These are phyloP conservation scores for Chrysopogon serrulatus DNA, from an alignment of 176 grass and related monocot species.

Conservation along the genomic window DNA sequence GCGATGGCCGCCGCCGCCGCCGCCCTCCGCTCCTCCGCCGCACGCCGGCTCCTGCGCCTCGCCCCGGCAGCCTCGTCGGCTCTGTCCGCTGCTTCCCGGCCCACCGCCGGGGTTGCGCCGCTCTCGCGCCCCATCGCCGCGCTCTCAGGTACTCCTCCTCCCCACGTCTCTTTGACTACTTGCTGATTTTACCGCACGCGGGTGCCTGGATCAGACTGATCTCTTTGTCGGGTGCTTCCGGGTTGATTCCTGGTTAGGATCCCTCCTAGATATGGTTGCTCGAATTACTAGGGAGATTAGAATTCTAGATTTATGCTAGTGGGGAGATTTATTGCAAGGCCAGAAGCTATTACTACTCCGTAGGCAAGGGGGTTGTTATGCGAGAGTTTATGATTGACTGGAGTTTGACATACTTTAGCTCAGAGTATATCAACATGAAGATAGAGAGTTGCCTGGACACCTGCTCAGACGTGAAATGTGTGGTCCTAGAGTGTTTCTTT, in stretches of 20 bases:
- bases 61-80: slow-evolving; percentile 21
- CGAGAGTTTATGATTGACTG: neutral
- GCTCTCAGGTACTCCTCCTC: slow-evolving; percentile 35
- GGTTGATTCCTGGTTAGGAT: neutral
- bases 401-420: neutral
- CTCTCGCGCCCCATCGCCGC: slow-evolving; percentile 34
- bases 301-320: neutral
- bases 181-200: neutral
- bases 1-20: slow-evolving; percentile 51
- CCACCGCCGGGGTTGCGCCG: slow-evolving; percentile 3
- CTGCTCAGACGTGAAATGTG: neutral
- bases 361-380: neutral
- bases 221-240: neutral
- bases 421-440: neutral
- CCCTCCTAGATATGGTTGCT: neutral
- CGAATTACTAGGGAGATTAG: neutral
- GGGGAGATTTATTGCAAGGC: neutral
- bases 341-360: neutral
- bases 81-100: slow-evolving; percentile 23
- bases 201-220: neutral
- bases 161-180: neutral
- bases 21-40: slow-evolving; percentile 47
- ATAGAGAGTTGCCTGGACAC: neutral
- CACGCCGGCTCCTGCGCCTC: slow-evolving; percentile 34
- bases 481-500: neutral